Evolutionary conservation across 163 green algal species (phyloP).

Genomic region (Trebouxia gelatinosa): DNA sequence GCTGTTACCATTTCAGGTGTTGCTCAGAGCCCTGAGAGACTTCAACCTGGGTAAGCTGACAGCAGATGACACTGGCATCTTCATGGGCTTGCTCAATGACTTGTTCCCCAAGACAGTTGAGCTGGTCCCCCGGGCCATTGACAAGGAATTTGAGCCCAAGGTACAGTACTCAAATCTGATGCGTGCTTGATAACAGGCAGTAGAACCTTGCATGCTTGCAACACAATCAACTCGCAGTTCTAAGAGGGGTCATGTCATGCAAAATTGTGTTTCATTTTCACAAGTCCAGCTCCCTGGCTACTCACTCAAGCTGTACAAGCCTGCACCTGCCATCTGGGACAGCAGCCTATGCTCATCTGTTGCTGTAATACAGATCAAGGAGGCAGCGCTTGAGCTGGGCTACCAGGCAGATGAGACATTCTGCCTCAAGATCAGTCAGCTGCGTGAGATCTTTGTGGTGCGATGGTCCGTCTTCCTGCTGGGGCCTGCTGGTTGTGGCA

Average conservation of each 20-base stretch:
- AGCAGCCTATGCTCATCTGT: background rate
- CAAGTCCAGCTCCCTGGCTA: no score
- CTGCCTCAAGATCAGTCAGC: constrained; percentile 11
- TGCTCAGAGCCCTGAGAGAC: constrained; percentile 90
- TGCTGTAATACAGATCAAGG: constrained; percentile 57
- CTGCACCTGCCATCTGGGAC: background rate
- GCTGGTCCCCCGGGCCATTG: constrained; percentile 78
- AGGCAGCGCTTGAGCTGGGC: constrained; percentile 57
- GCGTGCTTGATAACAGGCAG: no score
- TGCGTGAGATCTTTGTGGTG: constrained; percentile 86
- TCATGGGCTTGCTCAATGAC: constrained; percentile 91
- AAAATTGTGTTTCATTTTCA: background rate
- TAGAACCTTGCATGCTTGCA: no score
- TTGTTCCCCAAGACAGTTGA: constrained; percentile 91
- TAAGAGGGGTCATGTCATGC: background rate
- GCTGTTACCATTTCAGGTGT: no score
- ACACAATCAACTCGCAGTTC: no score
- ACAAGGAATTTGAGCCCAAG: constrained; percentile 80
- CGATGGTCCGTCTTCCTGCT: constrained; percentile 94
- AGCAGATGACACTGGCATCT: constrained; percentile 87
- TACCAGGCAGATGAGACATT: constrained; percentile 33
- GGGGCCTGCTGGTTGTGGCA: constrained; percentile 65
- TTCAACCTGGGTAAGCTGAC: constrained; percentile 97
- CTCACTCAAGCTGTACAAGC: no score
- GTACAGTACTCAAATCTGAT: no score